Evolutionary conservation across 83 land plant genomes (phyloP).

Genomic region (Picea abies): DNA sequence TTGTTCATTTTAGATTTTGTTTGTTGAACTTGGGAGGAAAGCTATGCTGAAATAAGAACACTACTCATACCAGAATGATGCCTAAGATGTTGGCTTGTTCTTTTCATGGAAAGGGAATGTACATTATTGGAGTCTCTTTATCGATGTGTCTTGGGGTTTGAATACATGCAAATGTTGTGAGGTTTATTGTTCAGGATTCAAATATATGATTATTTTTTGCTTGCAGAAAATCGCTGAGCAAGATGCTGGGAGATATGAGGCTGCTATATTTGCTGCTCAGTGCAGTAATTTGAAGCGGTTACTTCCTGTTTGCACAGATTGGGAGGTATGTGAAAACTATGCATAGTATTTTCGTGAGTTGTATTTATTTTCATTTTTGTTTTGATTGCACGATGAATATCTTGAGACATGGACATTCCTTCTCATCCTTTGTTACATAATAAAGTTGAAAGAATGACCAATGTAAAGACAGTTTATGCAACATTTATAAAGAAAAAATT

Average conservation of each 20-base stretch:
- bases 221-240: conserved; percentile 80
- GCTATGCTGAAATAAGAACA: not conserved
- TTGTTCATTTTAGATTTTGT: not conserved
- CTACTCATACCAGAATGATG: not conserved
- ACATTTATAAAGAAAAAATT: not conserved
- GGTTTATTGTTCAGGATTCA: not conserved
- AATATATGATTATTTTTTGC: no score
- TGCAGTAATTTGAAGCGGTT: conserved; percentile 88
- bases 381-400: not conserved
- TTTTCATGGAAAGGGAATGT: not conserved
- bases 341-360: not conserved
- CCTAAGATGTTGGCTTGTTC: no score
- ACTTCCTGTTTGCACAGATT: conserved; percentile 88
- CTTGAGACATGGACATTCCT: not conserved
- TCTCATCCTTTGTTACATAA: conserved; percentile 6
- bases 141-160: not conserved
- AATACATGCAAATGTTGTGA: not conserved
- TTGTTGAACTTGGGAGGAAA: not conserved
- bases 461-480: not conserved
- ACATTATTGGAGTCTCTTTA: not conserved
- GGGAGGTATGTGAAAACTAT: conserved; percentile 75
- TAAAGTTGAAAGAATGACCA: not conserved
- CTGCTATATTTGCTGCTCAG: conserved; percentile 91
- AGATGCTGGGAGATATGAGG: conserved; percentile 85
- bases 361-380: not conserved